Percentiles rank a stretch among this genome's conserved stretches.
Conservation (phyloP, 129 eudicot species). For the Escallonia herrerae region DNA sequence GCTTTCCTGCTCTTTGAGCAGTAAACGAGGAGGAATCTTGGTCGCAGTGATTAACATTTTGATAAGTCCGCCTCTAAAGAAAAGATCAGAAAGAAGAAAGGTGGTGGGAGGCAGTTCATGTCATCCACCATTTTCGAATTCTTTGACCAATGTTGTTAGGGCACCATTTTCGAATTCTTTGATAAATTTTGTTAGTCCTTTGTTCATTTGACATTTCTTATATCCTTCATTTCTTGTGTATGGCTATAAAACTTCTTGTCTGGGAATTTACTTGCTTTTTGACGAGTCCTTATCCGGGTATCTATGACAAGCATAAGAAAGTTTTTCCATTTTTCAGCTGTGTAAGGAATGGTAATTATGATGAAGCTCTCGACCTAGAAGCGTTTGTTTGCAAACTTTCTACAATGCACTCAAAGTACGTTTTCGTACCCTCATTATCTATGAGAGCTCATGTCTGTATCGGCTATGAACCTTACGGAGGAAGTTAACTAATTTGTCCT, state of each 20-base stretch:
- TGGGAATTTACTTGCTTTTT: neutral
- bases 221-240: neutral
- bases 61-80: too few relatives aligned
- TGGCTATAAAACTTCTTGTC: neutral
- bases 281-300: too few relatives aligned
- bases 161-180: too few relatives aligned
- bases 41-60: too few relatives aligned
- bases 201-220: neutral
- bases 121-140: too few relatives aligned
- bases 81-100: too few relatives aligned
- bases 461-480: constrained; percentile 8
- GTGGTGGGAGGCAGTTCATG: too few relatives aligned
- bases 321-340: constrained; percentile 43
- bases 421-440: constrained; percentile 6
- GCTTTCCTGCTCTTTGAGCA: too few relatives aligned
- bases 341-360: constrained; percentile 96
- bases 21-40: too few relatives aligned
- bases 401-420: constrained; percentile 97
- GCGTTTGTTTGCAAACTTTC: constrained; percentile 85
- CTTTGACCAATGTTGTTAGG: too few relatives aligned
- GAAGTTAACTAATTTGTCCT: constrained; percentile 8
- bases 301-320: neutral
- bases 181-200: too few relatives aligned
- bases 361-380: constrained; percentile 96
- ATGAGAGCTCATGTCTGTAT: constrained; percentile 6